Conservation (phyloP, 192 early-diverging fungal species). For the Paraglomus occultum region DNA sequence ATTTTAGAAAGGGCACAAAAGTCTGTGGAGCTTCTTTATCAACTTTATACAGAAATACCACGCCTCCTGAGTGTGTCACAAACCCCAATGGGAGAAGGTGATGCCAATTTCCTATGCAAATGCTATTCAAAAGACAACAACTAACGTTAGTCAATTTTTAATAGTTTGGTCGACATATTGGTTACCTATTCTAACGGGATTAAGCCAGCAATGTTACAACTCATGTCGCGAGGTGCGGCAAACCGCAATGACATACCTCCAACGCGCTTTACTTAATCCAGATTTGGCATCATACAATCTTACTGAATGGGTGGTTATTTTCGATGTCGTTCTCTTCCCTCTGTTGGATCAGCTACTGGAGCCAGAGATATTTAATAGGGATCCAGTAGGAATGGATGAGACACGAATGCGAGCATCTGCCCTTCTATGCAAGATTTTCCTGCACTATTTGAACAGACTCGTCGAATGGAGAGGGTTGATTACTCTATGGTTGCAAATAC, state of each 20-base stretch:
- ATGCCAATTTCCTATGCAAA: slow-evolving; percentile 34
- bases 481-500: slow-evolving; percentile 60
- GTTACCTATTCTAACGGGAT: slow-evolving; percentile 71
- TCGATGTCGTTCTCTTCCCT: slow-evolving; percentile 88
- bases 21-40: slow-evolving; percentile 65
- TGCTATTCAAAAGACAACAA: slow-evolving; percentile 31
- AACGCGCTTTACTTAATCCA: slow-evolving; percentile 67
- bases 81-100: slow-evolving; percentile 46
- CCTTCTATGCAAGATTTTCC: slow-evolving; percentile 72
- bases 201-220: slow-evolving; percentile 74
- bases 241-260: slow-evolving; percentile 76
- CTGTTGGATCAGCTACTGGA: slow-evolving; percentile 81
- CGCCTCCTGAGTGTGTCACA: slow-evolving; percentile 41
- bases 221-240: slow-evolving; percentile 79
- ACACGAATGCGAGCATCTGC: slow-evolving; percentile 68
- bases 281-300: slow-evolving; percentile 47
- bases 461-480: slow-evolving; percentile 56
- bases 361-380: slow-evolving; percentile 64
- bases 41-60: slow-evolving; percentile 57
- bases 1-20: slow-evolving; percentile 62
- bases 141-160: slow-evolving; percentile 1
- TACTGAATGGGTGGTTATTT: slow-evolving; percentile 59
- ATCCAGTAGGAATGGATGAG: slow-evolving; percentile 70
- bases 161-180: slow-evolving; percentile 74
- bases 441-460: slow-evolving; percentile 64